These are phyloP conservation scores for Diddensiella santjacobensis DNA, from an alignment of 805 yeast genomes.

Conservation along the genomic window DNA sequence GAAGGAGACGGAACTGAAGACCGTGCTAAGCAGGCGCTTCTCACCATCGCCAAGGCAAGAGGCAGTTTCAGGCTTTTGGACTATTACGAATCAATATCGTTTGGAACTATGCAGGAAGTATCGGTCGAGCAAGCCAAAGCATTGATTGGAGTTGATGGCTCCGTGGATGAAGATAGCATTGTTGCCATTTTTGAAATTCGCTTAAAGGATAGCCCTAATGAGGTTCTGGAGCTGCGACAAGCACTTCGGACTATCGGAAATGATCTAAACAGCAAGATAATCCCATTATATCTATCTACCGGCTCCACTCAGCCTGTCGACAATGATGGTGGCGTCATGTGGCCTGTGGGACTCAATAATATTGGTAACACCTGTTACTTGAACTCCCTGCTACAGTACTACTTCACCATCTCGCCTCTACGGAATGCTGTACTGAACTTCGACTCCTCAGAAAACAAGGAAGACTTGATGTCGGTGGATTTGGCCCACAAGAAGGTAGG, in stretches of 20 bases:
- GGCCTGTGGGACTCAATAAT: conserved; percentile 92
- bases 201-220: conserved; percentile 40
- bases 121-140: conserved; percentile 43
- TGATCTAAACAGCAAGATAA: conserved; percentile 50
- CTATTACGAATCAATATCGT: conserved; percentile 27
- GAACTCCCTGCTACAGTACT: conserved; percentile 86
- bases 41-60: conserved; percentile 31
- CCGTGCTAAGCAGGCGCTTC: conserved; percentile 25
- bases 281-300: conserved; percentile 52
- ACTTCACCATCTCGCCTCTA: conserved; percentile 79
- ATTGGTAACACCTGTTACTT: conserved; percentile 95
- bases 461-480: conserved; percentile 13
- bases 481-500: conserved; percentile 67
- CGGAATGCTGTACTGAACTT: conserved; percentile 62
- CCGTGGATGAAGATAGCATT: conserved; percentile 55
- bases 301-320: conserved; percentile 47
- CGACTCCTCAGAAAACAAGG: conserved; percentile 28
- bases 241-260: conserved; percentile 56
- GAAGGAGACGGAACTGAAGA: conserved; percentile 17
- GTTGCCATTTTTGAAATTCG: conserved; percentile 51
- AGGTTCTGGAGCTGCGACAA: conserved; percentile 53
- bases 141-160: conserved; percentile 45
- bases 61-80: conserved; percentile 27
- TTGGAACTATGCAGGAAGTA: conserved; percentile 9
- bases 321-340: conserved; percentile 41